Evolutionary conservation across 495 filamentous ascomycete species (phyloP).

Genomic region (Lasiosphaeria hispida): DNA sequence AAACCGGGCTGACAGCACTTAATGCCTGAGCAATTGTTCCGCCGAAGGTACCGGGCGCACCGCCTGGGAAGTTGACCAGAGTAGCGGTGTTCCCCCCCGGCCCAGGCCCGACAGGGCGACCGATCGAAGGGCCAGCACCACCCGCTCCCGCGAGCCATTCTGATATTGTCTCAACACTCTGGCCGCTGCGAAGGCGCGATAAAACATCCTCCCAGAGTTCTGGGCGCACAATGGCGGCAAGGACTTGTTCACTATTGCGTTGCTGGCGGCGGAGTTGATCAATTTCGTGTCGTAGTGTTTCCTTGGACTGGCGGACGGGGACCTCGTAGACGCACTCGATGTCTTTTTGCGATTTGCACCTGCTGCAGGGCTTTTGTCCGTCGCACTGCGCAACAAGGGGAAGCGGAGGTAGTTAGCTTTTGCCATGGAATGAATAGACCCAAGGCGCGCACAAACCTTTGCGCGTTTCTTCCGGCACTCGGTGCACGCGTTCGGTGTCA

Average conservation of each 20-base stretch:
- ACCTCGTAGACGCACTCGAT: slow-evolving; percentile 53
- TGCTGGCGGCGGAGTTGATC: slow-evolving; percentile 48
- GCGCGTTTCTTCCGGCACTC: slow-evolving; percentile 58
- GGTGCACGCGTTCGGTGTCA: slow-evolving; percentile 56
- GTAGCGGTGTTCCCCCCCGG: background rate
- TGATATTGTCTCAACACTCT: slow-evolving; percentile 48
- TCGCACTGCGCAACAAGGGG: slow-evolving; percentile 44
- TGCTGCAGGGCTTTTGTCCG: slow-evolving; percentile 49
- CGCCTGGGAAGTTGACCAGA: slow-evolving; percentile 8
- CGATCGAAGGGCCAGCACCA: slow-evolving; percentile 16
- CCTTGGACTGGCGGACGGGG: slow-evolving; percentile 54
- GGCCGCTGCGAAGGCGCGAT: slow-evolving; percentile 44
- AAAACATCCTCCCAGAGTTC: slow-evolving; percentile 49
- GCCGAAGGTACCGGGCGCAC: slow-evolving; percentile 8
- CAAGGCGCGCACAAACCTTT: slow-evolving; percentile 37
- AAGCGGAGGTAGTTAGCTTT: background rate
- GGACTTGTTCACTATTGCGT: slow-evolving; percentile 43
- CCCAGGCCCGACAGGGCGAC: slow-evolving; percentile 8
- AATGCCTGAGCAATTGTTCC: background rate
- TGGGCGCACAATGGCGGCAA: slow-evolving; percentile 43
- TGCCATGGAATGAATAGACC: too few species aligned
- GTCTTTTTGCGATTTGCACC: slow-evolving; percentile 48
- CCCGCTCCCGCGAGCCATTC: slow-evolving; percentile 36
- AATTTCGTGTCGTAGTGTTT: slow-evolving; percentile 51
- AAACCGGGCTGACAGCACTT: slow-evolving; percentile 18